Percentiles rank a stretch among this genome's conserved stretches.
Conservation (phyloP, 116 monocot genomes). For the Zostera marina region DNA sequence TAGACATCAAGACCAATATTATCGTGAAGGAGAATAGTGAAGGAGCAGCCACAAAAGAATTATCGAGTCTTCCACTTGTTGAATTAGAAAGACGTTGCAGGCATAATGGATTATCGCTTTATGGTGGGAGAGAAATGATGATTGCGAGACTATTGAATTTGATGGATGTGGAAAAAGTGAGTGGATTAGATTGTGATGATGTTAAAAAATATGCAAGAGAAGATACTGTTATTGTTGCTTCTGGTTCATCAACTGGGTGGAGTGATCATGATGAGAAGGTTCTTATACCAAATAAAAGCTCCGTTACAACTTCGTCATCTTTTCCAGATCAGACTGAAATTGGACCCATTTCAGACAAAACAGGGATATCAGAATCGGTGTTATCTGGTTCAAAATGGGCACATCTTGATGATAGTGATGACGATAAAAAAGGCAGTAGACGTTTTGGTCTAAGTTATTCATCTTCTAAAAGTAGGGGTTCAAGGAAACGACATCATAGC, state of each 20-base stretch:
- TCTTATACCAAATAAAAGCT: slow-evolving; percentile 7
- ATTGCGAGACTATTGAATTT: slow-evolving; percentile 84
- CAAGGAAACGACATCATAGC: slow-evolving; percentile 51
- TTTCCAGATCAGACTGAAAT: slow-evolving; percentile 14
- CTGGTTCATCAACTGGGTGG: slow-evolving; percentile 13
- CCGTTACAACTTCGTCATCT: slow-evolving; percentile 11
- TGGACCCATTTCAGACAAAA: slow-evolving; percentile 18
- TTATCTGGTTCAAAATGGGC: slow-evolving; percentile 85
- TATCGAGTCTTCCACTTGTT: slow-evolving; percentile 65
- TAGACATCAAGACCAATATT: too few species aligned
- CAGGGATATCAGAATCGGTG: slow-evolving; percentile 40
- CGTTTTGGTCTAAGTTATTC: slow-evolving; percentile 68
- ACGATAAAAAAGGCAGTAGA: slow-evolving; percentile 34
- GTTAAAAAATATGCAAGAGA: too few species aligned
- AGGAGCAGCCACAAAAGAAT: slow-evolving; percentile 78
- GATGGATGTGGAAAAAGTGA: too few species aligned
- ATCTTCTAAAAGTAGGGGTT: slow-evolving; percentile 36
- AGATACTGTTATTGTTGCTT: slow-evolving; percentile 10
- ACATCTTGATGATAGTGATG: slow-evolving; percentile 73
- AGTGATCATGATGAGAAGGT: slow-evolving; percentile 16
- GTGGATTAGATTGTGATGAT: too few species aligned
- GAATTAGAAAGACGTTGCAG: slow-evolving; percentile 95
- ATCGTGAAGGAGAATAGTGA: slow-evolving; percentile 37
- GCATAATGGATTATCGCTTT: slow-evolving; percentile 88
- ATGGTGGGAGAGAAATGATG: slow-evolving; percentile 95